Evolutionary conservation across 2,329 filamentous ascomycete species (phyloP).

Genomic region (Fusarium sororula): DNA sequence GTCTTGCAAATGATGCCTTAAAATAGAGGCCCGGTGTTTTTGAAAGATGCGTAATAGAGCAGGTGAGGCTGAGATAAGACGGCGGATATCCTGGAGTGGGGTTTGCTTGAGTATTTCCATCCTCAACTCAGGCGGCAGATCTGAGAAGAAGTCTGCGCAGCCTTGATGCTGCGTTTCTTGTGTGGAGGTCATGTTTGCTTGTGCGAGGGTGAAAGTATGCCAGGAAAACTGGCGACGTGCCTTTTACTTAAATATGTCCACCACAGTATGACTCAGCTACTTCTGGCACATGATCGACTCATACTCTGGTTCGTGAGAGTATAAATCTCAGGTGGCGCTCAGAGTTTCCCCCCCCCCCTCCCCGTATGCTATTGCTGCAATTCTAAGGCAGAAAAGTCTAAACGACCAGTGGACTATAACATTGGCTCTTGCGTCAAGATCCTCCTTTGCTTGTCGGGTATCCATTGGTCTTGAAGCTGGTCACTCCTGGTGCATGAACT

Average conservation of each 20-base stretch:
- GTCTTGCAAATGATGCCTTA: neutral
- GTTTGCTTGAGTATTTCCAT: neutral
- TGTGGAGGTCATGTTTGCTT: neutral
- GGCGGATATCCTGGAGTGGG: neutral
- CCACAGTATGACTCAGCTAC: neutral
- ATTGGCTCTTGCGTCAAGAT: neutral
- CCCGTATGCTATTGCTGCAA: neutral
- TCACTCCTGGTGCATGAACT: neutral
- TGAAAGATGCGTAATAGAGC: neutral
- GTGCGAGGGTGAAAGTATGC: neutral
- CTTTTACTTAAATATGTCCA: neutral
- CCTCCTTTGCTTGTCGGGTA: accelerated
- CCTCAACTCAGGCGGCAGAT: neutral
- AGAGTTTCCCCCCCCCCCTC: no score
- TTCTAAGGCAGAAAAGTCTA: neutral
- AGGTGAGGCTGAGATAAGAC: neutral
- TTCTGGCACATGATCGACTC: neutral
- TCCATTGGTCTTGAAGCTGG: neutral
- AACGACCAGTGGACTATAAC: neutral
- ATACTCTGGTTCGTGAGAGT: neutral
- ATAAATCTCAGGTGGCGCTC: neutral
- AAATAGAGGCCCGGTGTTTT: neutral
- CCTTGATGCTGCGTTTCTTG: neutral
- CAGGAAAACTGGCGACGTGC: neutral
- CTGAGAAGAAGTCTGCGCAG: neutral